Evolutionary conservation across 148 eudicot genomes (phyloP).

Genomic region (Heliamphora exappendiculata): DNA sequence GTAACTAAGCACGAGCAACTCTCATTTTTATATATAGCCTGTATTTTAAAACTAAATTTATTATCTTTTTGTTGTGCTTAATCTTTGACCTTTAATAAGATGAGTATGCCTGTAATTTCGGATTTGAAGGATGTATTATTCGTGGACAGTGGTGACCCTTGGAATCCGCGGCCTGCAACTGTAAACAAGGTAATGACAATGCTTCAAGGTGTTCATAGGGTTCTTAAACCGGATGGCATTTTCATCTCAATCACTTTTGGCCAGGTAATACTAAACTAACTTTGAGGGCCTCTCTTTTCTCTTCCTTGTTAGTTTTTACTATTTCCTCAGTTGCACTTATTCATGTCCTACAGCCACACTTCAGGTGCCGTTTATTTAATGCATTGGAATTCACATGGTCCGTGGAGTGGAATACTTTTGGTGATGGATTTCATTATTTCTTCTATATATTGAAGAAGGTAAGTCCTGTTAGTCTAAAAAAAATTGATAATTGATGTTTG

Average conservation of each 20-base stretch:
- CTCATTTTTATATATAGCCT: not conserved
- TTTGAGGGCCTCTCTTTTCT: not conserved
- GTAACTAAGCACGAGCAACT: not conserved
- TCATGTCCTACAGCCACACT: constrained; percentile 63
- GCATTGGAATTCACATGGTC: constrained; percentile 83
- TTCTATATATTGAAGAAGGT: constrained; percentile 86
- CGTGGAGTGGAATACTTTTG: constrained; percentile 78
- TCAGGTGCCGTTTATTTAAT: constrained; percentile 73
- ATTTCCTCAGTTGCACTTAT: constrained; percentile 2
- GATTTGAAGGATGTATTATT: constrained; percentile 92
- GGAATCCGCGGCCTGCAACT: constrained; percentile 75
- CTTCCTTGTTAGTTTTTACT: constrained; percentile 1
- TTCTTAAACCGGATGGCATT: constrained; percentile 77
- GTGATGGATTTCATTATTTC: constrained; percentile 94
- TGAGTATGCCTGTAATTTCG: constrained; percentile 23
- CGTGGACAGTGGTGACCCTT: constrained; percentile 98
- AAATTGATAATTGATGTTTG: not conserved
- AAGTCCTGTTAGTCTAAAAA: constrained; percentile 11
- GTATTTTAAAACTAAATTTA: not conserved
- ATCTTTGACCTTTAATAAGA: constrained; percentile 21
- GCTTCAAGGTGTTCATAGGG: constrained; percentile 86
- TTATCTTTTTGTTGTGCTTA: not conserved
- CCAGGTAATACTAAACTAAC: constrained; percentile 53
- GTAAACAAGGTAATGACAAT: constrained; percentile 66
- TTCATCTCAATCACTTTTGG: constrained; percentile 90